Evolutionary conservation across 352 stramenopile species (phyloP).

Genomic region (Phytophthora crassamura): DNA sequence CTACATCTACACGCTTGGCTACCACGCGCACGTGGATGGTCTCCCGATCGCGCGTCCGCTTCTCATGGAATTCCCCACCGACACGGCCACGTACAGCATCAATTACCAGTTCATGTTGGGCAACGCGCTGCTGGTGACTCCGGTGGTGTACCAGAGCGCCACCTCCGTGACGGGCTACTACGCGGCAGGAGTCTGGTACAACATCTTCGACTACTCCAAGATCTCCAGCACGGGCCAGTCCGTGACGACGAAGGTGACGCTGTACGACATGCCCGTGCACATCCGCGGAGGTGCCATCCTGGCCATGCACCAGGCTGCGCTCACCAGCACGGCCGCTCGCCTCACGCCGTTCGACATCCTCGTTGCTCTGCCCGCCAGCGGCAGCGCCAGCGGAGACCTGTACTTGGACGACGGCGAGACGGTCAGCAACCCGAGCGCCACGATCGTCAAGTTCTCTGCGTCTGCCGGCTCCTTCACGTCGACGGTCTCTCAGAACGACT

Average conservation of each 20-base stretch:
- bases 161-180: slow-evolving; percentile 56
- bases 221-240: slow-evolving; percentile 35
- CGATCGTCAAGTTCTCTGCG: slow-evolving; percentile 45
- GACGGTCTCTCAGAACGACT: not conserved
- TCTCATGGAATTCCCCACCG: slow-evolving; percentile 69
- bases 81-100: slow-evolving; percentile 40
- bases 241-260: slow-evolving; percentile 40
- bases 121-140: slow-evolving; percentile 51
- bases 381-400: slow-evolving; percentile 46
- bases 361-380: slow-evolving; percentile 37
- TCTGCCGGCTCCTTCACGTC: too few relatives aligned
- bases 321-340: slow-evolving; percentile 54
- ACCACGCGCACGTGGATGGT: slow-evolving; percentile 53
- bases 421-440: slow-evolving; percentile 36
- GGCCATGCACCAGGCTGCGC: slow-evolving; percentile 51
- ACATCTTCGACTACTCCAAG: slow-evolving; percentile 45
- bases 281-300: slow-evolving; percentile 60
- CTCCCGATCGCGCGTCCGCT: slow-evolving; percentile 60
- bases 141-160: slow-evolving; percentile 59
- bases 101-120: slow-evolving; percentile 73
- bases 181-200: slow-evolving; percentile 57
- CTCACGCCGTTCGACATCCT: slow-evolving; percentile 60
- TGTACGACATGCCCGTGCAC: slow-evolving; percentile 70
- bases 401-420: slow-evolving; percentile 66
- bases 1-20: slow-evolving; percentile 83